A percentile compares a stretch with the other conserved stretches of the same genome.
phyloP scores from a whole-genome alignment of 495 filamentous ascomycete genomes.

The Rhypophila decipiens region DNA sequence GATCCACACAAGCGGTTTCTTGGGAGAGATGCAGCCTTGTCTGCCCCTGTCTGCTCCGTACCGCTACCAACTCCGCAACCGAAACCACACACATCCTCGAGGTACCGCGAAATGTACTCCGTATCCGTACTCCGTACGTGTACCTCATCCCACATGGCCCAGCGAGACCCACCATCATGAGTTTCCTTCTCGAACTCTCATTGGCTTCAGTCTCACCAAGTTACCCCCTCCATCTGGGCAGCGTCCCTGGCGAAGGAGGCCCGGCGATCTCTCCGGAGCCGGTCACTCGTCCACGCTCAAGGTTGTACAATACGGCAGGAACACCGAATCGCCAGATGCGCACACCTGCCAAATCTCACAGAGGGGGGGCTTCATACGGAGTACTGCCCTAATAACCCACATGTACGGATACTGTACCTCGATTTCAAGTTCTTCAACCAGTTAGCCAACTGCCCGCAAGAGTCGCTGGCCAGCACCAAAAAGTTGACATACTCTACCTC shows the following conservation, averaged over 20 bases:
- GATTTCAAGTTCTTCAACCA: too few species aligned
- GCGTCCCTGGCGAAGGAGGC: background rate
- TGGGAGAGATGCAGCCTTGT: constrained; percentile 11
- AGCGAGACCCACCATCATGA: background rate
- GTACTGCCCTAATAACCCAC: too few species aligned
- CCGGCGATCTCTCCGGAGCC: constrained; percentile 8
- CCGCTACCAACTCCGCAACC: constrained; percentile 8
- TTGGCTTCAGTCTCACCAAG: constrained; percentile 3
- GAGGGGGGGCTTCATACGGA: too few species aligned
- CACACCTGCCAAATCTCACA: too few species aligned
- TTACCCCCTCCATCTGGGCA: background rate
- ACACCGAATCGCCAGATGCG: too few species aligned
- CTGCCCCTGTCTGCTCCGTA: background rate
- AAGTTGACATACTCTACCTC: too few species aligned
- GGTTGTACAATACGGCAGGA: too few species aligned
- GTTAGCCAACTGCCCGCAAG: too few species aligned
- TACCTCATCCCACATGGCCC: constrained; percentile 12
- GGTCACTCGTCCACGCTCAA: background rate
- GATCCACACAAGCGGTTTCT: constrained; percentile 6
- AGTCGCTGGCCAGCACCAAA: too few species aligned
- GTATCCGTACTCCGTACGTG: too few species aligned
- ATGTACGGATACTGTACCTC: too few species aligned
- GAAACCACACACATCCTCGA: constrained; percentile 6
- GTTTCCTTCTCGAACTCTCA: background rate
- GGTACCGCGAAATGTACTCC: too few species aligned